A percentile compares a stretch with the other conserved stretches of the same genome.
Conservation (phyloP, 768 basidiomycete species). For the Lactifluus piperatus region DNA sequence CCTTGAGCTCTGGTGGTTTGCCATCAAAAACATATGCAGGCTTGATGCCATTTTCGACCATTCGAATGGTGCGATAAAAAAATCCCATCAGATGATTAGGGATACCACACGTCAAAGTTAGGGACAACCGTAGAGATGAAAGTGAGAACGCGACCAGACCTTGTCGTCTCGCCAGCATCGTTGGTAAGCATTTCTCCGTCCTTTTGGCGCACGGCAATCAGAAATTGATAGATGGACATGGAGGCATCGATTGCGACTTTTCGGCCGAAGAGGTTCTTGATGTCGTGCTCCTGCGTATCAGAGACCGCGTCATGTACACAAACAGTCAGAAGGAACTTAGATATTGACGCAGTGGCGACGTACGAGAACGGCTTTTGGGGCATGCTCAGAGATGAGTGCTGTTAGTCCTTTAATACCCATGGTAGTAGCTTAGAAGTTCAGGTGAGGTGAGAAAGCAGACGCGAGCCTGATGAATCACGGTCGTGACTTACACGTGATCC, state of each 20-base stretch:
- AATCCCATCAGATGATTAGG: slow-evolving; percentile 92
- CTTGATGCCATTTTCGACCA: slow-evolving; percentile 98
- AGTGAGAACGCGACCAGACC: slow-evolving; percentile 27
- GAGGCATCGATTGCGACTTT: slow-evolving; percentile 99
- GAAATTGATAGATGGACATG: slow-evolving; percentile 95
- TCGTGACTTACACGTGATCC: no score
- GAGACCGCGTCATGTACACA: slow-evolving; percentile 3
- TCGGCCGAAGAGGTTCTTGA: slow-evolving; percentile 94
- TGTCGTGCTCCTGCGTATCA: slow-evolving; percentile 66
- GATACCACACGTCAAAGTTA: neutral
- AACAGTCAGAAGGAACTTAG: no score
- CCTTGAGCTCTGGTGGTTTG: slow-evolving; percentile 95
- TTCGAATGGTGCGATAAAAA: slow-evolving; percentile 95
- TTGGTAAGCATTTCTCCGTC: slow-evolving; percentile 97
- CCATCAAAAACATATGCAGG: slow-evolving; percentile 98
- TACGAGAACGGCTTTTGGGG: slow-evolving; percentile 68
- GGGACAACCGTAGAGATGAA: neutral
- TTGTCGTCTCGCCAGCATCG: slow-evolving; percentile 96
- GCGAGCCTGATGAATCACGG: no score
- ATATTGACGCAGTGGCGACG: neutral
- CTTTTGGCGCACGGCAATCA: slow-evolving; percentile 93
- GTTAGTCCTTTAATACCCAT: slow-evolving; percentile 98
- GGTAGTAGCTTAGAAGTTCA: neutral
- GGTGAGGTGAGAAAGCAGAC: no score
- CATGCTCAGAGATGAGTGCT: slow-evolving; percentile 79